Conservation (phyloP, 768 basidiomycete genomes). For the Suillus ampliporus region DNA sequence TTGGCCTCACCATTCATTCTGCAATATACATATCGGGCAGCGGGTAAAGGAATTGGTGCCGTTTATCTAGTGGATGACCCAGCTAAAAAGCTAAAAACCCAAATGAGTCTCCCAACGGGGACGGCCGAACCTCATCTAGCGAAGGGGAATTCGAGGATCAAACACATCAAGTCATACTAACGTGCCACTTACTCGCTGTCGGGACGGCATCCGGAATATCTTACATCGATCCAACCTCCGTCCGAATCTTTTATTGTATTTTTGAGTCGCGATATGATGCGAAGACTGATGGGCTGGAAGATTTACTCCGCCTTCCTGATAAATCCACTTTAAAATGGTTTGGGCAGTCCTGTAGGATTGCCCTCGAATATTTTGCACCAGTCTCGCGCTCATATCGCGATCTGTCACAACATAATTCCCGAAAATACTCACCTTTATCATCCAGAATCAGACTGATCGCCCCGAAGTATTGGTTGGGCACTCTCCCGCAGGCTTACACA, state of each 20-base stretch:
- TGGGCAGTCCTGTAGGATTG: background rate
- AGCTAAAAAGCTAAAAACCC: conserved; percentile 43
- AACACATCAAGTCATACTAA: conserved; percentile 20
- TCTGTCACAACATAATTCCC: conserved; percentile 23
- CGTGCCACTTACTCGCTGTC: conserved; percentile 22
- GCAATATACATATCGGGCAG: conserved; percentile 29
- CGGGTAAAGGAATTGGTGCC: conserved; percentile 20
- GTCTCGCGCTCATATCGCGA: conserved; percentile 30
- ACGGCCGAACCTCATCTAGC: conserved; percentile 25
- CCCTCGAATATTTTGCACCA: conserved; percentile 17
- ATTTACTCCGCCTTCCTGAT: background rate
- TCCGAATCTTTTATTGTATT: background rate
- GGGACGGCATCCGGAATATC: conserved; percentile 31
- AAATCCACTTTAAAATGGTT: background rate
- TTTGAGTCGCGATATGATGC: background rate
- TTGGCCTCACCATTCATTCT: conserved; percentile 25
- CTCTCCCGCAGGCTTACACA: conserved; percentile 23
- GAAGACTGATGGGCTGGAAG: background rate
- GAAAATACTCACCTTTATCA: conserved; percentile 25
- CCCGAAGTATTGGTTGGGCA: conserved; percentile 18
- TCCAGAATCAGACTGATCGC: conserved; percentile 30
- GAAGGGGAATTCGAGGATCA: conserved; percentile 27
- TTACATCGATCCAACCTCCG: conserved; percentile 7
- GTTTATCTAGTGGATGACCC: conserved; percentile 24
- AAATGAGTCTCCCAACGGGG: conserved; percentile 35